Percentiles rank a stretch among this genome's conserved stretches.
Evolutionary conservation across 2,329 filamentous ascomycete species (phyloP).

Genomic region (Fusarium solani-melongenae): DNA sequence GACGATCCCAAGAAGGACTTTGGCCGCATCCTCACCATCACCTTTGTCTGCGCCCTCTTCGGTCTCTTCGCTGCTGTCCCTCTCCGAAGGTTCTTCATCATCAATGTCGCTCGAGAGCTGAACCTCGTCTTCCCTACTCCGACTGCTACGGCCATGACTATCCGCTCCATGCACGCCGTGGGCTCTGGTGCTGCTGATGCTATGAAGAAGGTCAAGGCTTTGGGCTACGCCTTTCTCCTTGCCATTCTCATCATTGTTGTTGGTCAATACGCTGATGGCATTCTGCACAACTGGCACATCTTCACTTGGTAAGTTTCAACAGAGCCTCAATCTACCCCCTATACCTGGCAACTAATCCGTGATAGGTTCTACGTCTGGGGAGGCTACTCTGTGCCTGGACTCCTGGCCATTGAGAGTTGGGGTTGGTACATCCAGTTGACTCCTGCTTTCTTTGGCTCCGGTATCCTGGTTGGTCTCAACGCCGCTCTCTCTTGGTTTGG

Average conservation of each 20-base stretch:
- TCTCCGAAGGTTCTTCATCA: slow-evolving; percentile 75
- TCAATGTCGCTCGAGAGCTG: slow-evolving; percentile 71
- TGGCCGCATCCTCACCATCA: slow-evolving; percentile 68
- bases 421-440: slow-evolving; percentile 70
- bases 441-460: slow-evolving; percentile 69
- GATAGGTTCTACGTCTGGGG: slow-evolving; percentile 65
- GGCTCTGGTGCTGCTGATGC: slow-evolving; percentile 62
- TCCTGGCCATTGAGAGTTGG: slow-evolving; percentile 67
- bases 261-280: slow-evolving; percentile 68
- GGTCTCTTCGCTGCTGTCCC: slow-evolving; percentile 73
- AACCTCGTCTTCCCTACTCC: slow-evolving; percentile 69
- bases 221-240: slow-evolving; percentile 60
- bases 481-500: slow-evolving; percentile 67
- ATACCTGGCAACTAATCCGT: too few relatives aligned
- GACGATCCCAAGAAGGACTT: slow-evolving; percentile 65
- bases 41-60: slow-evolving; percentile 71
- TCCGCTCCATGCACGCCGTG: slow-evolving; percentile 71
- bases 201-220: slow-evolving; percentile 66
- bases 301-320: slow-evolving; percentile 52
- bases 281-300: slow-evolving; percentile 69
- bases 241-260: slow-evolving; percentile 66
- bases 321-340: too few relatives aligned
- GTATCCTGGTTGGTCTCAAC: slow-evolving; percentile 64
- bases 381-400: slow-evolving; percentile 60
- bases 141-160: slow-evolving; percentile 70